Conservation (phyloP, 805 yeast species). For the Lipomyces yamadae region DNA sequence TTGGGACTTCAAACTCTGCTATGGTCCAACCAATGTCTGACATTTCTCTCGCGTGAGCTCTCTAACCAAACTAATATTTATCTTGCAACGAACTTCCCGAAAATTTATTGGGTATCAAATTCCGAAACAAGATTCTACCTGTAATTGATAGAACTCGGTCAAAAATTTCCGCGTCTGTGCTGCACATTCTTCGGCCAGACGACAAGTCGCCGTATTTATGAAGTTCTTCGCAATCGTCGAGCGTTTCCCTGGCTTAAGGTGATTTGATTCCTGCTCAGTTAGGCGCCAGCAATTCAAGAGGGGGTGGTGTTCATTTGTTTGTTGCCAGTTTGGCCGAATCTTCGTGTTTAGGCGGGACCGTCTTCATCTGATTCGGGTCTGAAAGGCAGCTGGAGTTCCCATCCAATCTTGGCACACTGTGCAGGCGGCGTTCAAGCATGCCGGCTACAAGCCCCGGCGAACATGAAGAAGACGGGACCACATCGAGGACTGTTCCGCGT, state of each 20-base stretch:
- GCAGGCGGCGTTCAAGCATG: not conserved
- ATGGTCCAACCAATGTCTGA: no score
- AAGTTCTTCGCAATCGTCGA: not conserved
- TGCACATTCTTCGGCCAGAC: not conserved
- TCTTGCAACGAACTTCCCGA: not conserved
- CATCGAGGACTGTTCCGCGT: not conserved
- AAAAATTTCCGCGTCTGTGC: not conserved
- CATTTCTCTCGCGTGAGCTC: no score
- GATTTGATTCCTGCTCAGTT: constrained; percentile 1
- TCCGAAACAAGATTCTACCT: not conserved
- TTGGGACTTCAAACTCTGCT: not conserved
- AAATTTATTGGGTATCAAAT: not conserved
- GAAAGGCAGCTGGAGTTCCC: not conserved
- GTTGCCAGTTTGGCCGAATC: not conserved
- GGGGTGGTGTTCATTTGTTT: not conserved
- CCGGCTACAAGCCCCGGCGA: not conserved
- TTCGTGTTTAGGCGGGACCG: not conserved
- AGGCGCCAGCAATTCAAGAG: not conserved
- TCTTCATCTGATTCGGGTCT: not conserved
- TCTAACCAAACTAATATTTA: not conserved
- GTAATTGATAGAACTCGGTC: not conserved
- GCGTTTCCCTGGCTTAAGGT: not conserved
- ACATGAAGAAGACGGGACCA: not conserved
- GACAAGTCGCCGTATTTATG: not conserved
- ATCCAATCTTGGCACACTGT: not conserved